Percentiles rank a stretch among this genome's conserved stretches.
phyloP scores from a whole-genome alignment of 345 rosid species.

The Euclidium syriacum region DNA sequence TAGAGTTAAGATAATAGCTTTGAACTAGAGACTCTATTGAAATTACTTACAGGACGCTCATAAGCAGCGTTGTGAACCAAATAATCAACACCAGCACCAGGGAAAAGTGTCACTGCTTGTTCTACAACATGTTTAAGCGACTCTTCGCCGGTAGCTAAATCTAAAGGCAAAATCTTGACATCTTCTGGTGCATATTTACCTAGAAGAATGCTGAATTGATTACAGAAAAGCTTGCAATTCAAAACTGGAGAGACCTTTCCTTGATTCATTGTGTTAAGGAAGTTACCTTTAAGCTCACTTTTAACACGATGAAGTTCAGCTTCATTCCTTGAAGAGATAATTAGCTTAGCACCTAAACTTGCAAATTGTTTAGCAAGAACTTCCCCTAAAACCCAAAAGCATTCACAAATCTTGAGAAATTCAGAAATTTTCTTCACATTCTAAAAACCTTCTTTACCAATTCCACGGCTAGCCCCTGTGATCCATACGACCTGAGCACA shows the following conservation, averaged over 20 bases:
- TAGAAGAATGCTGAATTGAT: slow-evolving; percentile 20
- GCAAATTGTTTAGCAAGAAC: slow-evolving; percentile 82
- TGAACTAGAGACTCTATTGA: no score
- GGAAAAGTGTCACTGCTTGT: slow-evolving; percentile 61
- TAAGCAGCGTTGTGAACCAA: slow-evolving; percentile 92
- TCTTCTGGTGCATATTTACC: slow-evolving; percentile 75
- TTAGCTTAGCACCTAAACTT: slow-evolving; percentile 82
- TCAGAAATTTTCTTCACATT: neutral
- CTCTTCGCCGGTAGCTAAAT: slow-evolving; percentile 76
- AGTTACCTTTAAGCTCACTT: slow-evolving; percentile 62
- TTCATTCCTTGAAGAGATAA: slow-evolving; percentile 78
- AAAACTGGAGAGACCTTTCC: neutral
- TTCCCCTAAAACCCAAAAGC: slow-evolving; percentile 67
- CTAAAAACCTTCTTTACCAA: slow-evolving; percentile 40
- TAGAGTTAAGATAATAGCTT: no score
- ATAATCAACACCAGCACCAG: slow-evolving; percentile 68
- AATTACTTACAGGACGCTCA: slow-evolving; percentile 77
- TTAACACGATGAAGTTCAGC: slow-evolving; percentile 72
- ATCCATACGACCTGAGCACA: slow-evolving; percentile 88
- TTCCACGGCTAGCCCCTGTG: slow-evolving; percentile 97
- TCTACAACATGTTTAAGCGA: slow-evolving; percentile 64
- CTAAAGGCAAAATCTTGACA: slow-evolving; percentile 76
- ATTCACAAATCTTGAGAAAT: no score
- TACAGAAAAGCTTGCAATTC: neutral
- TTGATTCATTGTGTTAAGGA: neutral